These are phyloP conservation scores for Iodosphaeria phyllophila DNA, from an alignment of 2,329 filamentous ascomycete genomes.

Conservation along the genomic window DNA sequence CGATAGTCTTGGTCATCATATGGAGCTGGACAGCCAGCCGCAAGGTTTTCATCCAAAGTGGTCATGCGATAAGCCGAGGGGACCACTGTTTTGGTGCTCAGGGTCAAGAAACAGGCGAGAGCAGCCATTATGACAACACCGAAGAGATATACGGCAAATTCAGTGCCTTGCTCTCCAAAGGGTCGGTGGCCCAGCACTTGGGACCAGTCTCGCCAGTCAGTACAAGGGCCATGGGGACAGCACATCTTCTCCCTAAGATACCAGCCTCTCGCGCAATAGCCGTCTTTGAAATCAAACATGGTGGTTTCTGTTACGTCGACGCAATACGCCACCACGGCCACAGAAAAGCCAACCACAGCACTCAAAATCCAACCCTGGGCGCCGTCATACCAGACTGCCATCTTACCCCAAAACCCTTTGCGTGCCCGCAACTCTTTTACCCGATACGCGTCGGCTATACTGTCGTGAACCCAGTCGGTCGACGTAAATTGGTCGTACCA, in stretches of 20 bases:
- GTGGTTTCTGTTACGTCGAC: slow-evolving; percentile 75
- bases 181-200: slow-evolving; percentile 24
- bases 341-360: slow-evolving; percentile 71
- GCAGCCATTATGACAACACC: slow-evolving; percentile 53
- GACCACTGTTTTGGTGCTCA: slow-evolving; percentile 86
- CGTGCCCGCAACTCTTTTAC: slow-evolving; percentile 66
- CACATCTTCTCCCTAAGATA: slow-evolving; percentile 50
- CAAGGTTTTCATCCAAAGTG: slow-evolving; percentile 85
- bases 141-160: slow-evolving; percentile 58
- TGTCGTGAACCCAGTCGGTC: slow-evolving; percentile 96
- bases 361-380: slow-evolving; percentile 90
- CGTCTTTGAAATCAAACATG: slow-evolving; percentile 81
- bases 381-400: slow-evolving; percentile 63
- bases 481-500: slow-evolving; percentile 99
- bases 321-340: slow-evolving; percentile 70
- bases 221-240: slow-evolving; percentile 35
- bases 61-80: slow-evolving; percentile 74
- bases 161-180: slow-evolving; percentile 39
- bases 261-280: slow-evolving; percentile 60
- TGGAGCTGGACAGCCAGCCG: slow-evolving; percentile 33
- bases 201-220: slow-evolving; percentile 38
- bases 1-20: no score
- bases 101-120: slow-evolving; percentile 58
- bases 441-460: slow-evolving; percentile 82
- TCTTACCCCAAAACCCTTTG: slow-evolving; percentile 68